A percentile compares a stretch with the other conserved stretches of the same genome.
Evolutionary conservation across 768 basidiomycete genomes (phyloP).

Genomic region (Russula dissimulans): DNA sequence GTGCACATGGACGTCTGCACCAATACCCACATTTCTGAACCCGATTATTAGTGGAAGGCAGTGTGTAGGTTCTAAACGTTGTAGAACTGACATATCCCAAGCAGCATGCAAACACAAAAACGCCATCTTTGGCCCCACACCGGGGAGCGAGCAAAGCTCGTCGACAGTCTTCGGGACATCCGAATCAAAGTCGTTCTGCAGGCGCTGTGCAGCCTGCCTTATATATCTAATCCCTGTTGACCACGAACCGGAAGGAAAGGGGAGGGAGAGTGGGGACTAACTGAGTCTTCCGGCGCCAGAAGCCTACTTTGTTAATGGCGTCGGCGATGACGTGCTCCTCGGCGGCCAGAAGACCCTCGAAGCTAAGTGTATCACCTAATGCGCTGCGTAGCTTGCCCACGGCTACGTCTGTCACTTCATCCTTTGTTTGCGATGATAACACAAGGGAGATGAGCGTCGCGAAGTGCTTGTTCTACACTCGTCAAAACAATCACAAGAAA

Average conservation of each 20-base stretch:
- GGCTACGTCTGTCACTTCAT: slow-evolving; percentile 77
- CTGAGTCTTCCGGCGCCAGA: slow-evolving; percentile 84
- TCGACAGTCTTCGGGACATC: slow-evolving; percentile 88
- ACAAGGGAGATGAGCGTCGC: slow-evolving; percentile 86
- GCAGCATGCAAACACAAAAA: slow-evolving; percentile 77
- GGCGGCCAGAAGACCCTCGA: slow-evolving; percentile 60
- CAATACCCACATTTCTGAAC: slow-evolving; percentile 75
- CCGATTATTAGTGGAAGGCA: neutral
- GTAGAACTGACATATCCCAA: slow-evolving; percentile 62
- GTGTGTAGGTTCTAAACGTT: neutral
- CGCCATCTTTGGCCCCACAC: slow-evolving; percentile 97
- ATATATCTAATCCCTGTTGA: slow-evolving; percentile 45
- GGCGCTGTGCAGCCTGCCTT: slow-evolving; percentile 57
- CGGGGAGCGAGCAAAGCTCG: slow-evolving; percentile 76
- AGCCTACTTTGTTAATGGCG: slow-evolving; percentile 84
- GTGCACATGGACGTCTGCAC: slow-evolving; percentile 94
- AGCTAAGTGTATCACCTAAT: slow-evolving; percentile 70
- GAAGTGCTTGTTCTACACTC: slow-evolving; percentile 64
- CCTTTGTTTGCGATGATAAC: slow-evolving; percentile 94
- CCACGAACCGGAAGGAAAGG: neutral
- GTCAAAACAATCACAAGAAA: neutral
- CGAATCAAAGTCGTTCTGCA: slow-evolving; percentile 64
- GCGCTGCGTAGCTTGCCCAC: slow-evolving; percentile 61
- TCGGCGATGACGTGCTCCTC: slow-evolving; percentile 53
- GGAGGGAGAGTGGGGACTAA: slow-evolving; percentile 30